phyloP scores from a whole-genome alignment of 371 early-diverging fungal species.

The Circinella umbellata region DNA sequence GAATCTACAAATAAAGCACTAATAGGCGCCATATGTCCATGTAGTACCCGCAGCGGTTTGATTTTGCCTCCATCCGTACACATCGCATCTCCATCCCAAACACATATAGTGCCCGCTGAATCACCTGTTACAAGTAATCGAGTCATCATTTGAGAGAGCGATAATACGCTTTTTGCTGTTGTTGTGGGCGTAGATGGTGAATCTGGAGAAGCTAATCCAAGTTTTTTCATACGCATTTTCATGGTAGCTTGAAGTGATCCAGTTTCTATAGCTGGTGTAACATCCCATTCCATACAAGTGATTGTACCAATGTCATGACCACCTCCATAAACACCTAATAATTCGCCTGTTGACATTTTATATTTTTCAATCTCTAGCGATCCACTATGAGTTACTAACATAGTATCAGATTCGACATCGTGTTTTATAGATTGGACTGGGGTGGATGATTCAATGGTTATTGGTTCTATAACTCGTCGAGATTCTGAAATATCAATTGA shows the following conservation, averaged over 20 bases:
- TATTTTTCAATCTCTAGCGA: constrained; percentile 32
- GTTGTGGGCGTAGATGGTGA: neutral
- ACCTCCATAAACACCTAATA: constrained; percentile 29
- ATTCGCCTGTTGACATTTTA: constrained; percentile 27
- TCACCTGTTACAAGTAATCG: constrained; percentile 57
- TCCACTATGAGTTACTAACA: constrained; percentile 39
- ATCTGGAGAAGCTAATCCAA: neutral
- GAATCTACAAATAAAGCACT: constrained; percentile 49
- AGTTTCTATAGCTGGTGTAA: constrained; percentile 22
- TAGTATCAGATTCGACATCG: constrained; percentile 23
- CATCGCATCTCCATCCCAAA: constrained; percentile 44
- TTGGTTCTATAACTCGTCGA: constrained; percentile 26
- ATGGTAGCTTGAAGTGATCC: constrained; percentile 23
- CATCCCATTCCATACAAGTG: constrained; percentile 51
- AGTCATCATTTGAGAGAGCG: neutral
- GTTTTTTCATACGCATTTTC: constrained; percentile 7
- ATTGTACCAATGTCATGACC: constrained; percentile 35
- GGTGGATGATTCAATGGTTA: constrained; percentile 4
- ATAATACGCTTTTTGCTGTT: neutral
- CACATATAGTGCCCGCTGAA: constrained; percentile 42
- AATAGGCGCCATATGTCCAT: constrained; percentile 41
- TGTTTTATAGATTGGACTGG: constrained; percentile 34
- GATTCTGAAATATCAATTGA: constrained; percentile 11
- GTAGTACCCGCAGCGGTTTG: constrained; percentile 29
- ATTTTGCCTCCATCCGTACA: constrained; percentile 16